Evolutionary conservation across 192 early-diverging fungal genomes (phyloP).

Genomic region (Funneliformis geosporum): DNA sequence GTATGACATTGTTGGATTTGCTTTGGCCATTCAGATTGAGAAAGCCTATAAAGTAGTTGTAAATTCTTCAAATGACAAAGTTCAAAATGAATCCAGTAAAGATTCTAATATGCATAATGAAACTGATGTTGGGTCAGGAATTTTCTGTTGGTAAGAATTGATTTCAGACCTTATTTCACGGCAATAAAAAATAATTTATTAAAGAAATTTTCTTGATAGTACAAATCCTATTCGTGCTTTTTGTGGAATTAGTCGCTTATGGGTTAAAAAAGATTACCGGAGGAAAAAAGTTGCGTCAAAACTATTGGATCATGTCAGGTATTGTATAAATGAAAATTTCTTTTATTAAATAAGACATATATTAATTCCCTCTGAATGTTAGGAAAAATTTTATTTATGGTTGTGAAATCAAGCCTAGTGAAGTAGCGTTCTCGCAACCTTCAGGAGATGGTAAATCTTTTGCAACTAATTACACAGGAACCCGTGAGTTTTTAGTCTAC

Average conservation of each 20-base stretch:
- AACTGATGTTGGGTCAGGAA: conserved; percentile 40
- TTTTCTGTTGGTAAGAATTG: neutral
- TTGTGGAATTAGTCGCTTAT: conserved; percentile 53
- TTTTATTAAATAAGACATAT: neutral
- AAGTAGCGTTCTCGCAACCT: conserved; percentile 52
- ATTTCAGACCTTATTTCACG: neutral
- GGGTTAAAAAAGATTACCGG: conserved; percentile 43
- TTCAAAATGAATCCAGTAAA: neutral
- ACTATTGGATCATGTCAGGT: conserved; percentile 44
- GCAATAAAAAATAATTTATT: neutral
- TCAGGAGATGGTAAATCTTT: conserved; percentile 49
- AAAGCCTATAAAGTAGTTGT: conserved; percentile 41
- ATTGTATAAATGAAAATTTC: neutral
- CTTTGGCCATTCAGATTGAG: conserved; percentile 44
- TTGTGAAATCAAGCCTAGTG: conserved; percentile 35
- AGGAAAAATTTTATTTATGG: conserved; percentile 46
- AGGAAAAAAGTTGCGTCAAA: conserved; percentile 43
- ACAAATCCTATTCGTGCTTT: conserved; percentile 39
- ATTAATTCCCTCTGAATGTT: neutral
- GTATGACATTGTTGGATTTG: conserved; percentile 49
- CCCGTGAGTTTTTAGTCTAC: conserved; percentile 47
- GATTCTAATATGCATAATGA: conserved; percentile 19
- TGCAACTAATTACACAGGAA: conserved; percentile 41
- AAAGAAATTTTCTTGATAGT: conserved; percentile 14
- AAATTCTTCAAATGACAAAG: neutral